Evolutionary conservation across 768 basidiomycete species (phyloP).

Genomic region (Lactarius evosmus): DNA sequence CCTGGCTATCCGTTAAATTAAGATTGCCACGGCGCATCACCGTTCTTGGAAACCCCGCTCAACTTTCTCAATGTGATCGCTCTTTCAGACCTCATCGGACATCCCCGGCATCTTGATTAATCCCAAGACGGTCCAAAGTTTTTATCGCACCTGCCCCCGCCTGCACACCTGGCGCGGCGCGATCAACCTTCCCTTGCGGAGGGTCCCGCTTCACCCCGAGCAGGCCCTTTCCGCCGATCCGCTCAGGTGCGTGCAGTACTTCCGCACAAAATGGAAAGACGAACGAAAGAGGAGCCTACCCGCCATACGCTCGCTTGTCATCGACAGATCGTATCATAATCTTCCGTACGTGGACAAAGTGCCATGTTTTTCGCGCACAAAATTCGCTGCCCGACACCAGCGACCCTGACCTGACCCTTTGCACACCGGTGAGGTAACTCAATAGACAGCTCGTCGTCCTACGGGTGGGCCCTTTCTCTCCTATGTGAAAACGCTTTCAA

Average conservation of each 20-base stretch:
- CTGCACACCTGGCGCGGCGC: neutral
- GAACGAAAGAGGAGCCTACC: neutral
- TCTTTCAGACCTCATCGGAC: neutral
- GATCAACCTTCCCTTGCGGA: neutral
- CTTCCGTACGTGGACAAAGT: neutral
- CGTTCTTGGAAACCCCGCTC: neutral
- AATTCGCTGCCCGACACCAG: neutral
- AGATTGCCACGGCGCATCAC: neutral
- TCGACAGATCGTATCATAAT: neutral
- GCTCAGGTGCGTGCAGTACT: neutral
- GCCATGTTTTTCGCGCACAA: neutral
- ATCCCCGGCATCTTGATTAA: neutral
- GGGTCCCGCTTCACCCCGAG: neutral
- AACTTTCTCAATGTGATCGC: neutral
- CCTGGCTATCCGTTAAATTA: neutral
- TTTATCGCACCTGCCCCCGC: neutral
- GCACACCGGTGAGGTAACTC: neutral
- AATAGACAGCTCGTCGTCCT: neutral
- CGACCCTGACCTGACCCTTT: neutral
- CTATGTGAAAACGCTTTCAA: neutral
- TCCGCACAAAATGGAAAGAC: too few relatives aligned
- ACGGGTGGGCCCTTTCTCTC: neutral
- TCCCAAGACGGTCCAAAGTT: too few relatives aligned
- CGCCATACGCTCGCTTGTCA: neutral
- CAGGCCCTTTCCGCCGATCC: too few relatives aligned